phyloP scores from a whole-genome alignment of 2,329 filamentous ascomycete species.

The Nigrospora sphaerica region DNA sequence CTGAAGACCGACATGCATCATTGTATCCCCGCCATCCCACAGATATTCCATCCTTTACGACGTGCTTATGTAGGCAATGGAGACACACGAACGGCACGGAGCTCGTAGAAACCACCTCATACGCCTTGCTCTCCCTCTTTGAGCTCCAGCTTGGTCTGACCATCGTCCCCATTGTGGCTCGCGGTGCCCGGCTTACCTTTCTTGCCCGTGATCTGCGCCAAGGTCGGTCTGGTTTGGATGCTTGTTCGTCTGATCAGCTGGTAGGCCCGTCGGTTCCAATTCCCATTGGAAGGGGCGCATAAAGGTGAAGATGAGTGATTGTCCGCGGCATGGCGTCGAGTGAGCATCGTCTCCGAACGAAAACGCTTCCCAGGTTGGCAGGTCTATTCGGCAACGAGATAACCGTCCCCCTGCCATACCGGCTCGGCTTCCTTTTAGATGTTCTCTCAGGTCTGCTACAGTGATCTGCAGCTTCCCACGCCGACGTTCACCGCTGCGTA shows the following conservation, averaged over 20 bases:
- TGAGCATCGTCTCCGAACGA: conserved; percentile 14
- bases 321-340: conserved; percentile 8
- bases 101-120: conserved; percentile 5
- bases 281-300: background rate
- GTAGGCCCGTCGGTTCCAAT: conserved; percentile 3
- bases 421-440: conserved; percentile 47
- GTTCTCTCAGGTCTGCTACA: conserved; percentile 29
- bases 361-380: conserved; percentile 25
- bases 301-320: conserved; percentile 7
- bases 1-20: conserved; percentile 10
- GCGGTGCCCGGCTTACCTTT: conserved; percentile 10
- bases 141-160: conserved; percentile 11
- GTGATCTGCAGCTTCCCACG: conserved; percentile 20
- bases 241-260: conserved; percentile 9
- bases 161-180: conserved; percentile 9
- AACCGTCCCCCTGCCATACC: conserved; percentile 40
- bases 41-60: conserved; percentile 6
- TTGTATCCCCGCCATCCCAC: conserved; percentile 6
- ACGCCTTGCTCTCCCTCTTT: conserved; percentile 9
- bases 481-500: conserved; percentile 24
- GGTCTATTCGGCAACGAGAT: conserved; percentile 31
- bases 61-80: conserved; percentile 1
- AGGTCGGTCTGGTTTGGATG: conserved; percentile 7
- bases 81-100: conserved; percentile 5
- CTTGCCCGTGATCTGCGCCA: conserved; percentile 9